Percentiles rank a stretch among this genome's conserved stretches.
phyloP scores from a whole-genome alignment of 148 eudicot genomes.

The Silene latifolia region DNA sequence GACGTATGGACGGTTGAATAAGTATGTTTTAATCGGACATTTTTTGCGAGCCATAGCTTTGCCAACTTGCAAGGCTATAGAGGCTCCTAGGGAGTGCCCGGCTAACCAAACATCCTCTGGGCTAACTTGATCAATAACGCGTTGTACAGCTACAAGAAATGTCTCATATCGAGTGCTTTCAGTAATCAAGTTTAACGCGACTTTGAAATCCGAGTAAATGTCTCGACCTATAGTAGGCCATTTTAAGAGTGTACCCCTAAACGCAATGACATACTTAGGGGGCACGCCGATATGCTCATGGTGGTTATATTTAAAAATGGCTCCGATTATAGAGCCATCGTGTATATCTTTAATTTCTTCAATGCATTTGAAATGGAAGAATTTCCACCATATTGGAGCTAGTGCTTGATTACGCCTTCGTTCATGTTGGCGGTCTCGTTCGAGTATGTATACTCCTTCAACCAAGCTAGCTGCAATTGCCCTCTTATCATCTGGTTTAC shows the following conservation, averaged over 20 bases:
- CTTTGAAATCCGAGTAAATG: conserved; percentile 38
- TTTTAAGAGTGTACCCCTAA: conserved; percentile 58
- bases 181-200: conserved; percentile 34
- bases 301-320: conserved; percentile 40
- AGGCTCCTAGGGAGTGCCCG: conserved; percentile 77
- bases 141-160: conserved; percentile 27
- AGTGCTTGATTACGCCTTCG: conserved; percentile 41
- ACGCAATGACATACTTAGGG: conserved; percentile 67
- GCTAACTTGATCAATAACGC: conserved; percentile 7
- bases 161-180: conserved; percentile 38
- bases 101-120: conserved; percentile 47
- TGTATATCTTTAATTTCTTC: conserved; percentile 37
- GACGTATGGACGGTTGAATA: conserved; percentile 66
- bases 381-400: conserved; percentile 76
- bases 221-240: conserved; percentile 42
- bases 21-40: conserved; percentile 43
- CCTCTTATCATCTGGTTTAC: background rate
- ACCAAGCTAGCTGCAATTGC: conserved; percentile 63
- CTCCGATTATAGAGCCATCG: conserved; percentile 56
- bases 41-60: conserved; percentile 44
- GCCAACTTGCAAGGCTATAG: conserved; percentile 63
- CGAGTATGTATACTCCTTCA: conserved; percentile 62
- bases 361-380: conserved; percentile 40
- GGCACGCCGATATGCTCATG: conserved; percentile 19
- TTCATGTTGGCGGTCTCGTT: conserved; percentile 53